Evolutionary conservation across 306 rosid genomes (phyloP), one percentile per base, ranked within the genome.

Genomic region (Astragalus glycyphyllos): DNA sequence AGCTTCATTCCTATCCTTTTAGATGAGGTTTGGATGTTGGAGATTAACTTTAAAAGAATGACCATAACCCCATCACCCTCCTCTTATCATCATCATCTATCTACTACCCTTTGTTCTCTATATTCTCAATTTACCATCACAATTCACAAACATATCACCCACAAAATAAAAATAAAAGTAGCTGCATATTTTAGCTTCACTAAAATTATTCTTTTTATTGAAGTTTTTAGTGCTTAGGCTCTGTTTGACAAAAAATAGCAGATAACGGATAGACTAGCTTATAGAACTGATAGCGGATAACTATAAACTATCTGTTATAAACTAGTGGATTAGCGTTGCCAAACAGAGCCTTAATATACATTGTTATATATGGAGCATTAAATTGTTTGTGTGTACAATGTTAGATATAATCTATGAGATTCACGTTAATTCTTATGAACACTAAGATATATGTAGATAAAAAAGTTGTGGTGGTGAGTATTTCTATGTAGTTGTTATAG

Each of bases 11-110:
- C 90, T 83, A 73, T 79, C 82, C 70, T 87, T 78, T 49, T 15
- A 64, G 99, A 91, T 89, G 71, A 90, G 96, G 89, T 75, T 87
- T 88, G 86, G 69, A 80, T 69, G 96, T 57, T 84, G 85, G 82
- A 83, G 86, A 86, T 84, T 50, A 45, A 79, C 72, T 37, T 41
- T 5, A 13, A 66, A 54, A 78, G 59, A 68, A 78, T 78, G 80
- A 71, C 80, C 89, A 76, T 76, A 71, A 75, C 74, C 64, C 56
- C 38, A 26, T 80, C 80, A 71, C 65, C n/a, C 69, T 51, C 23
- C 23, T 42, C 58, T 80, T 64, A 58, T 71, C 81, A 51, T 23
- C 31, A 26, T 26, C 31, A 26, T 26, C 31, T 2, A 23, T 23
- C 29, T 2, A 1, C 32, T 61, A 54, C 76, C 68, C 48, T 48